Conservation (phyloP, 2,329 filamentous ascomycete species). For the Penicillium vulpinum region DNA sequence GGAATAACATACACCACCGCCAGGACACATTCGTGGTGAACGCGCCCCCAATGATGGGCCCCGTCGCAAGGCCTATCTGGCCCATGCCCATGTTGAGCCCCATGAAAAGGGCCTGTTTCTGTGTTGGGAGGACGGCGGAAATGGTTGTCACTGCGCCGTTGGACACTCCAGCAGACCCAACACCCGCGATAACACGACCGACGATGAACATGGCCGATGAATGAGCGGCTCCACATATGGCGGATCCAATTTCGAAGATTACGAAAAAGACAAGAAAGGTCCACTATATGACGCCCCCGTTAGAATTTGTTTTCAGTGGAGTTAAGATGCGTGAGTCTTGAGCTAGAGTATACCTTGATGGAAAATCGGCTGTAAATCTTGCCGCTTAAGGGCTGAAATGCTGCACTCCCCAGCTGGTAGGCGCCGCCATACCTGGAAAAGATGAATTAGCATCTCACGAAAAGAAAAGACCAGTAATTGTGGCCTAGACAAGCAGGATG, state of each 20-base stretch:
- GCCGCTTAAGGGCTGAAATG: constrained; percentile 28
- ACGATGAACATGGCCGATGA: constrained; percentile 32
- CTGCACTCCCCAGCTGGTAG: constrained; percentile 26
- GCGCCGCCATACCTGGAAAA: constrained; percentile 23
- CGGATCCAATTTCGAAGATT: constrained; percentile 39
- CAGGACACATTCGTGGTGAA: constrained; percentile 37
- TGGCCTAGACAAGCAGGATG: neutral
- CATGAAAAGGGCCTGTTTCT: constrained; percentile 19
- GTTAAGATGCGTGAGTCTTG: neutral
- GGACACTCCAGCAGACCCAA: constrained; percentile 25
- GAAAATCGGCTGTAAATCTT: constrained; percentile 27
- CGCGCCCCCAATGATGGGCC: constrained; percentile 38
- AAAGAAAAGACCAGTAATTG: neutral
- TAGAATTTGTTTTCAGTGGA: neutral
- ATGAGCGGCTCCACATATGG: constrained; percentile 25
- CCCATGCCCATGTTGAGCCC: constrained; percentile 21
- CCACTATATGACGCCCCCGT: constrained; percentile 23
- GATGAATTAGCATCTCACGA: neutral
- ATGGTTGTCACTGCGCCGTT: constrained; percentile 24
- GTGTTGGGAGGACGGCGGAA: constrained; percentile 17
- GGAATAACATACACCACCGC: constrained; percentile 33
- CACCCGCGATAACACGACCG: constrained; percentile 26
- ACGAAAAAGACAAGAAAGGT: constrained; percentile 32
- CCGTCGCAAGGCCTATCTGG: constrained; percentile 18
- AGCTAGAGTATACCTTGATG: constrained; percentile 22